Conservation (phyloP, 2,329 filamentous ascomycete species). For the Diaporthe vaccinii region DNA sequence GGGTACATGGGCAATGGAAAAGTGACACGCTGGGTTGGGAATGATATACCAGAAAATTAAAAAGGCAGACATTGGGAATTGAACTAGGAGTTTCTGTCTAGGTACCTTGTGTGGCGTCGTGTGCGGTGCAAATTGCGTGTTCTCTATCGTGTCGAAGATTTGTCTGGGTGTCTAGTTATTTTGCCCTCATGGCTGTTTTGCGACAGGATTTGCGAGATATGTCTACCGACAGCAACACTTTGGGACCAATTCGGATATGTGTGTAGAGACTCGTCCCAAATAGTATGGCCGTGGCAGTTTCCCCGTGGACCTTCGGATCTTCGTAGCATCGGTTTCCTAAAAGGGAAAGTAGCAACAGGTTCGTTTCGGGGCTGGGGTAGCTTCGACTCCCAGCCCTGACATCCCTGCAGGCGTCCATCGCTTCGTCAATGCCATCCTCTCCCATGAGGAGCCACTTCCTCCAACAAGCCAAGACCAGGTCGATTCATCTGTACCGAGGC, state of each 20-base stretch:
- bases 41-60: conserved; percentile 12
- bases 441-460: background rate
- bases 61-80: background rate
- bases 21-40: background rate
- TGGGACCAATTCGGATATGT: background rate
- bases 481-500: conserved; percentile 13
- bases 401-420: conserved; percentile 6
- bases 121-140: background rate
- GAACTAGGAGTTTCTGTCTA: background rate
- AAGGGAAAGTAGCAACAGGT: conserved; percentile 20
- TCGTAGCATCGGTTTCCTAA: conserved; percentile 26
- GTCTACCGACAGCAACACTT: background rate
- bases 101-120: background rate
- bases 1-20: conserved; percentile 11
- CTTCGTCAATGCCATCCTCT: conserved; percentile 14
- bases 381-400: background rate
- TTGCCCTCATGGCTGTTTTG: background rate
- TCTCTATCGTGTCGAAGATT: background rate
- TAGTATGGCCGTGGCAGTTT: background rate
- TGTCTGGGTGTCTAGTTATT: background rate
- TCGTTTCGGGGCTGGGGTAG: conserved; percentile 24
- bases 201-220: background rate
- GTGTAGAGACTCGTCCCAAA: background rate
- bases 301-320: background rate
- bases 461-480: conserved; percentile 14